A percentile compares a stretch with the other conserved stretches of the same genome.
phyloP scores from a whole-genome alignment of 306 rosid genomes.

The Trichosanthes cucumerina region DNA sequence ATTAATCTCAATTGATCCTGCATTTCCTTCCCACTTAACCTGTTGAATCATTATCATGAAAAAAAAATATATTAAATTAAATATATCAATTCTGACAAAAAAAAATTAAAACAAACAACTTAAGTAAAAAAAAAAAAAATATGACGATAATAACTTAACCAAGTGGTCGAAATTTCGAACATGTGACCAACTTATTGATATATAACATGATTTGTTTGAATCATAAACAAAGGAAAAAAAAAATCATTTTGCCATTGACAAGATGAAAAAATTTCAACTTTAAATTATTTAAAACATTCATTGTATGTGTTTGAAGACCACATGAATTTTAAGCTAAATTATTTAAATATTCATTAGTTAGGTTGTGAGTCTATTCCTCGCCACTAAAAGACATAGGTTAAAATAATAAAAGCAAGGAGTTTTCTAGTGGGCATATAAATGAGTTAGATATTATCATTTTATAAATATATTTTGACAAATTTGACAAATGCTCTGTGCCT shows the following conservation, averaged over 20 bases:
- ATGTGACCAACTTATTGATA: no score
- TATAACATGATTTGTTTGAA: no score
- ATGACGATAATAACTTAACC: no score
- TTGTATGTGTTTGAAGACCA: background rate
- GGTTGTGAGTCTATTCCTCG: background rate
- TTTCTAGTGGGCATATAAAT: background rate
- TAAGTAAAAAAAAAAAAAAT: no score
- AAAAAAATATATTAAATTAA: no score
- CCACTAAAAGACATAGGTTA: background rate
- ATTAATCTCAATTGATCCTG: background rate
- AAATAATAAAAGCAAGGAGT: background rate
- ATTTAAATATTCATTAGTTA: background rate
- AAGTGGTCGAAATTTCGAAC: no score
- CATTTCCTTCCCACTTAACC: conserved; percentile 4
- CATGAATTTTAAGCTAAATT: background rate
- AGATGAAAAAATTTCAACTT: no score
- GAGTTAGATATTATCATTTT: background rate
- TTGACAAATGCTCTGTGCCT: background rate
- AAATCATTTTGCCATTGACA: background rate
- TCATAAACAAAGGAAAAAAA: no score
- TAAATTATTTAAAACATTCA: no score
- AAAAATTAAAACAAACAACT: no score
- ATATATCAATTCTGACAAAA: no score
- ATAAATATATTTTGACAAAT: background rate
- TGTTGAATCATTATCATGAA: background rate